phyloP scores from a whole-genome alignment of 1,284 basidiomycete species.

The Coniferiporia sulphurascens region DNA sequence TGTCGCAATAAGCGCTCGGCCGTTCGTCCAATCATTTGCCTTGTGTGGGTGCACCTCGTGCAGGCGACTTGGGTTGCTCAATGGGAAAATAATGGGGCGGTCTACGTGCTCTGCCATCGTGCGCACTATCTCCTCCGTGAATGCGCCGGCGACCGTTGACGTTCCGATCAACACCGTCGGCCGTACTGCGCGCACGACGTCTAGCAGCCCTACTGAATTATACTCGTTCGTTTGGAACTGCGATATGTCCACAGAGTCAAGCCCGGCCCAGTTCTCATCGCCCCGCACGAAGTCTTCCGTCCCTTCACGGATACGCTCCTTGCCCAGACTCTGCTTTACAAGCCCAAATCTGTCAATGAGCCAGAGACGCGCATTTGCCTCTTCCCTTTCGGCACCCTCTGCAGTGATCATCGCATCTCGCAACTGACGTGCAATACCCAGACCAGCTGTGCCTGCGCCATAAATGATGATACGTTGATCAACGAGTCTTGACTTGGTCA shows the following conservation, averaged over 20 bases:
- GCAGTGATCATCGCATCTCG: constrained; percentile 67
- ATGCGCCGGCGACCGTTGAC: constrained; percentile 76
- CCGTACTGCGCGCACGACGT: constrained; percentile 63
- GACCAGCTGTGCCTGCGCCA: constrained; percentile 79
- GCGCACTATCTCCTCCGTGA: constrained; percentile 69
- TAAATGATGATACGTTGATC: constrained; percentile 78
- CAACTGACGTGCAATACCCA: constrained; percentile 71
- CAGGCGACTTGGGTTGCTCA: constrained; percentile 77
- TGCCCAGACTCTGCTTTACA: constrained; percentile 45
- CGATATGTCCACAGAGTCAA: constrained; percentile 13
- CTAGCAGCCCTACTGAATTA: constrained; percentile 50
- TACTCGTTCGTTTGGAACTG: constrained; percentile 36
- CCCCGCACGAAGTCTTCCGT: constrained; percentile 54
- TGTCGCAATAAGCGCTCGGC: constrained; percentile 73
- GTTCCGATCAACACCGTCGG: constrained; percentile 80
- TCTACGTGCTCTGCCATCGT: constrained; percentile 67
- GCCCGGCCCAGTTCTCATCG: constrained; percentile 44
- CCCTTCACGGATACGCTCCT: constrained; percentile 45
- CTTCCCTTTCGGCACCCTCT: constrained; percentile 49
- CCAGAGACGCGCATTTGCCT: constrained; percentile 65
- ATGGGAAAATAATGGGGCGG: constrained; percentile 75
- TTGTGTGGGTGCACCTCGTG: constrained; percentile 74
- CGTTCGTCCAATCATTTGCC: constrained; percentile 71
- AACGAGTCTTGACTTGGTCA: constrained; percentile 61
- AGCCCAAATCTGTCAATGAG: constrained; percentile 59